Evolutionary conservation across 129 eudicot genomes (phyloP).

Genomic region (Silybum marianum): DNA sequence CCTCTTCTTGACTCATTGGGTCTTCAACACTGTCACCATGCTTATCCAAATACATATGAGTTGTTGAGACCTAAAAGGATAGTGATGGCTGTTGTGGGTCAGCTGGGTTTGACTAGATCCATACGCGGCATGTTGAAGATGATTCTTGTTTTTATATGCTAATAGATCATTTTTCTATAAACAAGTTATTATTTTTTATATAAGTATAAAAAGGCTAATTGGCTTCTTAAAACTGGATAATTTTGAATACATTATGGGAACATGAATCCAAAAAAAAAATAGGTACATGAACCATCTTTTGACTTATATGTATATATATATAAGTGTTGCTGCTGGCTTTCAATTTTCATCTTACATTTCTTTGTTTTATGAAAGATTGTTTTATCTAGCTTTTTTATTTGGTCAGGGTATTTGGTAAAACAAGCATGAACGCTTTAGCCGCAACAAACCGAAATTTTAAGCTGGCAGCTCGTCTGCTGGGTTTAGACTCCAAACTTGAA

Average conservation of each 20-base stretch:
- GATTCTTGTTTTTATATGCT: slow-evolving; percentile 17
- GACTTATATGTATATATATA: slow-evolving; percentile 26
- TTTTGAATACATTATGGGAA: slow-evolving; percentile 9
- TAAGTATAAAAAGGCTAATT: neutral
- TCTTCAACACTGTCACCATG: slow-evolving; percentile 9
- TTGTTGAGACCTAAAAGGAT: slow-evolving; percentile 21
- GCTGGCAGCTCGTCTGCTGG: slow-evolving; percentile 83
- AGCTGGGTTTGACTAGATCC: slow-evolving; percentile 35
- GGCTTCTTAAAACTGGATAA: slow-evolving; percentile 1
- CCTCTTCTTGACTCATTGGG: neutral
- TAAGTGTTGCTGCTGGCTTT: neutral
- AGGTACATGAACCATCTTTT: neutral
- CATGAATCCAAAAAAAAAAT: neutral
- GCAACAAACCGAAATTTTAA: slow-evolving; percentile 97
- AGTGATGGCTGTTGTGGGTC: slow-evolving; percentile 1
- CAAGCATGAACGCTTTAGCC: slow-evolving; percentile 87
- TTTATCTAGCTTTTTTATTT: slow-evolving; percentile 20
- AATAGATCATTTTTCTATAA: neutral
- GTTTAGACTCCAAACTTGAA: slow-evolving; percentile 93
- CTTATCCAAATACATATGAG: slow-evolving; percentile 32
- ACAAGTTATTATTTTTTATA: neutral
- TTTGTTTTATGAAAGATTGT: neutral
- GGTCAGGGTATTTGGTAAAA: slow-evolving; percentile 10
- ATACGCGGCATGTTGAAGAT: slow-evolving; percentile 42
- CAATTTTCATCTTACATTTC: slow-evolving; percentile 21